Base-by-base conservation (phyloP, 129 eudicot genomes). In the Flaveria sonorensis region DNA sequence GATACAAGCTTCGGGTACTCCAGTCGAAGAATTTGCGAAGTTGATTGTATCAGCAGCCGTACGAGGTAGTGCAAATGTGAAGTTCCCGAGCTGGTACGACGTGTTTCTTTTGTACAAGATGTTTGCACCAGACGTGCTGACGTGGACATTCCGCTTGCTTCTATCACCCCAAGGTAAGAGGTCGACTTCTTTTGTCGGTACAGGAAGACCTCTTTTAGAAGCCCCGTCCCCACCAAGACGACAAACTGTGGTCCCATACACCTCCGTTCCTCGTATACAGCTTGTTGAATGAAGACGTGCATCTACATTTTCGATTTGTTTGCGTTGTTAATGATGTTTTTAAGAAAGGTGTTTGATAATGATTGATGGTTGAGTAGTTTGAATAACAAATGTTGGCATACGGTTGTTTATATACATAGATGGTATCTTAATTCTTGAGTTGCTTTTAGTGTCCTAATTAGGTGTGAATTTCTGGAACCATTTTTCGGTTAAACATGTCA, bases 31-130 rank as follows among this genome's bases (percentile, higher is more conserved):
- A 70, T 91, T 85, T 65, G 99, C 99, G 0, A 85, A 75, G 83
- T 47, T 87, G 81, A 94, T 94, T 0, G 99, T 94, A 3, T 74
- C 90, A 0, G 99, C 96, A 4, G 97, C 99, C 0, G 85, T 92
- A 55, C 77, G 96, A 24, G 97, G 99, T 18, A 89, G 81, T 16
- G 85, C 93, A 16, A 81, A 91, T 15, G 96, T 94, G 68, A 94
- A 87, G 71, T 91, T 76, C 75, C 99, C 99, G 0, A 94, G 96
- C 43, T 94, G 97, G 99, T 89, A 89, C 76, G 92, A 94, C 24
- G 76, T 87, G n/a, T 94, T 94, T 77, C 86, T 89, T 46, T 43
- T 94, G 13, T 94, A 89, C 81, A 87, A 90, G 87, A 93, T 84
- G 1, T 94, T 91, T 66, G 93, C 96, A 13, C 99, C 99, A 0